Conservation (phyloP, 73 alveolate genomes). For the Stentor coeruleus region DNA sequence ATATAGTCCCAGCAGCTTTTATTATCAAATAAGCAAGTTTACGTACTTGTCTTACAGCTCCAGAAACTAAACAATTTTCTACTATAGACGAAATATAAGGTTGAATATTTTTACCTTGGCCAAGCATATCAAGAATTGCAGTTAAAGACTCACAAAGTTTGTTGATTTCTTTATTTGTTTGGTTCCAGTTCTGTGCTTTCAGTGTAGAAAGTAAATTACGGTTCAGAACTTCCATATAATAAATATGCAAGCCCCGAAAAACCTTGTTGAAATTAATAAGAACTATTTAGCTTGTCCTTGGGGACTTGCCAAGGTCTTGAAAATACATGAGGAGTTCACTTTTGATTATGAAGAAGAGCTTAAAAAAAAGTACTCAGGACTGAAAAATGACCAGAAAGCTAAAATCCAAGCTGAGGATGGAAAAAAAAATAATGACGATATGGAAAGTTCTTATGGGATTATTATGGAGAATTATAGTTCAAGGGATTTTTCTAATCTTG, state of each 20-base stretch:
- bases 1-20: conserved; percentile 3
- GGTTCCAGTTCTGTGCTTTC: conserved; percentile 18
- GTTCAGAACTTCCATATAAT: conserved; percentile 17
- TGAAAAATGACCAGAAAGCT: too few relatives aligned
- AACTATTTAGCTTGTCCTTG: too few relatives aligned
- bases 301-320: too few relatives aligned
- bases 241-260: background rate
- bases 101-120: conserved; percentile 5
- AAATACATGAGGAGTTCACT: background rate
- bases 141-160: background rate
- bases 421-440: background rate
- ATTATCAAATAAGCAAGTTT: background rate
- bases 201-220: background rate
- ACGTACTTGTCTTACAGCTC: background rate
- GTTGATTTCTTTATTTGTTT: conserved; percentile 4
- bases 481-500: background rate
- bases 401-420: too few relatives aligned
- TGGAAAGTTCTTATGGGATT: background rate
- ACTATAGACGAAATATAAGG: background rate
- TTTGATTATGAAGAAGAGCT: background rate
- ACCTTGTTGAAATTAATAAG: too few relatives aligned
- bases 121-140: background rate
- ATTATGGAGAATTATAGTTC: background rate
- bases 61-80: conserved; percentile 14
- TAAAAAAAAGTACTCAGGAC: background rate